phyloP scores from a whole-genome alignment of 495 filamentous ascomycete species.

The Penicillium cosmopolitanum region DNA sequence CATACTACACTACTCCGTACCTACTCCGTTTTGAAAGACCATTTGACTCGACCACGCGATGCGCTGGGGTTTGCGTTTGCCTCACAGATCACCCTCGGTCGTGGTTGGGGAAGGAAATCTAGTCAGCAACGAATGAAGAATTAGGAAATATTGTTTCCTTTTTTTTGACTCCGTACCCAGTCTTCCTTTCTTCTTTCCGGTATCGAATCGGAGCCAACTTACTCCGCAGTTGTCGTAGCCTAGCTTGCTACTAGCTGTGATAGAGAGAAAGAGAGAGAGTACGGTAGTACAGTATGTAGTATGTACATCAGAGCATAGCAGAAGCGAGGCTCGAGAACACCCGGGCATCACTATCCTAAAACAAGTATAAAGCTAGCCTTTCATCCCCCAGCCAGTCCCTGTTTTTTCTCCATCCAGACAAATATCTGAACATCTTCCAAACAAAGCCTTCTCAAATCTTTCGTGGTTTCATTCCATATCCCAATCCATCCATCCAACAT shows the following conservation, averaged over 20 bases:
- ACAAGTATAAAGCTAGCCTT: conserved; percentile 26
- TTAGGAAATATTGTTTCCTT: neutral
- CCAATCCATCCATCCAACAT: conserved; percentile 34
- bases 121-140: neutral
- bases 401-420: neutral
- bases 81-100: conserved; percentile 12
- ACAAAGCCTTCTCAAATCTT: conserved; percentile 12
- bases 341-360: neutral
- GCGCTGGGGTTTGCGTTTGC: conserved; percentile 10
- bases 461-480: conserved; percentile 17
- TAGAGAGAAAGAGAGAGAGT: neutral
- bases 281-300: neutral
- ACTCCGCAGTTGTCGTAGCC: conserved; percentile 5
- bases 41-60: conserved; percentile 37
- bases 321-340: neutral
- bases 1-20: too few relatives aligned
- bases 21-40: conserved; percentile 8
- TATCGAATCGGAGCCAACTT: neutral
- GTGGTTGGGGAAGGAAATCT: neutral
- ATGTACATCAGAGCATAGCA: neutral
- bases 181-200: neutral
- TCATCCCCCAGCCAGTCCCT: neutral
- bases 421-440: conserved; percentile 4
- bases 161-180: neutral
- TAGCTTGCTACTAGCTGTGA: conserved; percentile 5